Evolutionary conservation across 306 rosid species (phyloP).

Genomic region (Acmispon strigosus): DNA sequence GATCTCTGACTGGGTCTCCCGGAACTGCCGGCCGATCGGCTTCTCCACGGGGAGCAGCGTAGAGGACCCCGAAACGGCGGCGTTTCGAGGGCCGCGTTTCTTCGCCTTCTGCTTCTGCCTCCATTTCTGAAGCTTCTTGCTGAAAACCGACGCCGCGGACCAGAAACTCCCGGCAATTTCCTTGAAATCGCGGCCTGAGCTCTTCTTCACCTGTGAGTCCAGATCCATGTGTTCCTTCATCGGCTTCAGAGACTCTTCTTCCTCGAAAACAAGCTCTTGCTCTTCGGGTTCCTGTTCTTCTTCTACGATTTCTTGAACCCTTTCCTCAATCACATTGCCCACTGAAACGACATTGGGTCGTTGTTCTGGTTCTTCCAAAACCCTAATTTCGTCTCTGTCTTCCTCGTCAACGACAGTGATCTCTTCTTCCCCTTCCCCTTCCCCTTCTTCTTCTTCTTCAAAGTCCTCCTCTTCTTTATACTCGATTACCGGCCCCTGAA

Average conservation of each 20-base stretch:
- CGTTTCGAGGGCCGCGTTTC: constrained; percentile 69
- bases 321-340: constrained; percentile 39
- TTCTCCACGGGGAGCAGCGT: constrained; percentile 85
- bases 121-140: constrained; percentile 97
- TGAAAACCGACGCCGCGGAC: constrained; percentile 97
- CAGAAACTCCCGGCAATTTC: constrained; percentile 95
- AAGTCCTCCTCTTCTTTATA: constrained; percentile 35
- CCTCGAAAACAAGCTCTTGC: not conserved
- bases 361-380: constrained; percentile 30
- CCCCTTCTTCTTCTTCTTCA: constrained; percentile 20
- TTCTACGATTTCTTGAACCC: constrained; percentile 66
- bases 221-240: constrained; percentile 96
- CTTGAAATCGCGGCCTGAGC: constrained; percentile 70
- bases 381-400: constrained; percentile 24
- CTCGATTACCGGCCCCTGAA: constrained; percentile 53
- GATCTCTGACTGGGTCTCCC: constrained; percentile 98
- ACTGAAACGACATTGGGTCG: not conserved
- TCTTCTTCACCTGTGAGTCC: constrained; percentile 71
- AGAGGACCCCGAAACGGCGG: constrained; percentile 44
- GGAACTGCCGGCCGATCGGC: constrained; percentile 83
- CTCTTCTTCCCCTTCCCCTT: constrained; percentile 11
- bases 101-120: constrained; percentile 92
- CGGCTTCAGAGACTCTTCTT: constrained; percentile 54
- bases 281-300: constrained; percentile 16
- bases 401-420: constrained; percentile 15